Conservation (phyloP, 1,284 basidiomycete genomes). For the Heterobasidion parviporum region DNA sequence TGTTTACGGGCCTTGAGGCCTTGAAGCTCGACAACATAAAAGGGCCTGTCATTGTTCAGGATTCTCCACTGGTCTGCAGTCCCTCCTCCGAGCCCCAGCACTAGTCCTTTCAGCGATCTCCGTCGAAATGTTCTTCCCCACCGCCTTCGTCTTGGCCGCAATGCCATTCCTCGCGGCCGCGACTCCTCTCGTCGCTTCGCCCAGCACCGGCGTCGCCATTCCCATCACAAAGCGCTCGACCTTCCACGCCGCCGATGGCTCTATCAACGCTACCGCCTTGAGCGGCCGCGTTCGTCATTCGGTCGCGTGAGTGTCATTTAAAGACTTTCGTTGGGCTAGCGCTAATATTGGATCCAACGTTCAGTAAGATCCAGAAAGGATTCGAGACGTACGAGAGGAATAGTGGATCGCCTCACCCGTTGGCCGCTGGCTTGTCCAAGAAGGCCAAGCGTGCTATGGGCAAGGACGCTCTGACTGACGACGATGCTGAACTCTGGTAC, state of each 20-base stretch:
- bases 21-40: background rate
- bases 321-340: background rate
- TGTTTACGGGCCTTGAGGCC: no score
- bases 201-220: background rate
- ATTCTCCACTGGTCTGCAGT: background rate
- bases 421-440: background rate
- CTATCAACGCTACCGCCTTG: constrained; percentile 1
- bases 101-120: background rate
- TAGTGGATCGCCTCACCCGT: constrained; percentile 11
- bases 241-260: constrained; percentile 2
- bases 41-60: background rate
- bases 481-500: constrained; percentile 16
- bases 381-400: constrained; percentile 10
- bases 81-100: background rate
- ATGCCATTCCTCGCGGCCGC: constrained; percentile 9
- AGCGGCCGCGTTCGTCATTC: background rate
- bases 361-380: constrained; percentile 6
- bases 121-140: constrained; percentile 11
- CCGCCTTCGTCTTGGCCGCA: constrained; percentile 10
- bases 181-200: constrained; percentile 6
- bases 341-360: background rate
- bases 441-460: constrained; percentile 9
- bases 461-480: constrained; percentile 11
- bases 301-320: background rate
- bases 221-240: constrained; percentile 2